Evolutionary conservation across 331 rosid species (phyloP), one percentile per base, ranked within the genome.

Genomic region (Pyracantha coccinea): DNA sequence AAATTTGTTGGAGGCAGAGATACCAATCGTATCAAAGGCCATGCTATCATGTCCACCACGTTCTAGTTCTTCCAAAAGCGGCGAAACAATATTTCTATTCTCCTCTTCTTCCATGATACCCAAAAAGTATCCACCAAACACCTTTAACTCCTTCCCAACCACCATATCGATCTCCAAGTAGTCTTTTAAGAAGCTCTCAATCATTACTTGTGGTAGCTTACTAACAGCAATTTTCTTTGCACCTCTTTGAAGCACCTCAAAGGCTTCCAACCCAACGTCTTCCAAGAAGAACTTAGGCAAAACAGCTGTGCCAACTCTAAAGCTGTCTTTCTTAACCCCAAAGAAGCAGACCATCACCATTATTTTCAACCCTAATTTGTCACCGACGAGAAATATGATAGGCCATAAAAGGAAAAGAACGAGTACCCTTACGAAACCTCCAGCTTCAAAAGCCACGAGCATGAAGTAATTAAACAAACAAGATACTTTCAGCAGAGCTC

Each of bases 391-490:
- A 29, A 83, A 84, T 6, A 87, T 75, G 4, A 91, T 38, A 75
- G 98, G 98, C 85, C 86, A 91, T 1, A 81, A 14, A 4, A 90
- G 78, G 27, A 89, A 67, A 0, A 91, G 83, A 11, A 84, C 4
- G 5, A 84, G 8, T 33, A 90, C 92, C 78, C 98, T 78, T 3
- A 91, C 3, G 0, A 84, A 53, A n/a, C 89, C 84, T 21, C 96
- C 96, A 1, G 91, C 92, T 79, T 93, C 98, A 47, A 93, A 91
- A 2, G 98, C 97, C 53, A 89, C 96, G 6, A 93, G 90, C 97
- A 91, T 89, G 88, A 93, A 93, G 76, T 91, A 91, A 4, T 93
- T 85, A 69, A 91, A 91, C 38, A 89, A 5, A 60, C 86, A 88
- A 8, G 85, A 66, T 20, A 93, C 85, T 73, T 73, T 92, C 21